A percentile compares a stretch with the other conserved stretches of the same genome.
These are phyloP conservation scores for Phlyctochytrium bullatum DNA, from an alignment of 192 early-diverging fungal species.

Conservation along the genomic window DNA sequence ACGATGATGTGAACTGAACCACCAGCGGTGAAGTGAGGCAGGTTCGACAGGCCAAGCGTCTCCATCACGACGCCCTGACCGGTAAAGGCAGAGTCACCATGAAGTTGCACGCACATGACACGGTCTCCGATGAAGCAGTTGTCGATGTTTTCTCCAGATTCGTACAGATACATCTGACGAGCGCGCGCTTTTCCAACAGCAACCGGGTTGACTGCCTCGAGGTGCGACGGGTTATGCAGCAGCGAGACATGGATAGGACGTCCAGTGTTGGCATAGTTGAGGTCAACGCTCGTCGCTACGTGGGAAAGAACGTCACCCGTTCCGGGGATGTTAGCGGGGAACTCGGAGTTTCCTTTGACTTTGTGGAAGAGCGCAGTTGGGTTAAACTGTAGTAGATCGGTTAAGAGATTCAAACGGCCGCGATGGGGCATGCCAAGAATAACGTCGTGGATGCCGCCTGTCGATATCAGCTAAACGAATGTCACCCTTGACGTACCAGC, in stretches of 20 bases:
- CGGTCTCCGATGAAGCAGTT: conserved; percentile 88
- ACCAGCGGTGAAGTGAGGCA: conserved; percentile 93
- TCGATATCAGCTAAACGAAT: not conserved
- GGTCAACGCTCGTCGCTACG: conserved; percentile 55
- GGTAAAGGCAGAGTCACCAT: conserved; percentile 84
- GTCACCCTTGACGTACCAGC: conserved; percentile 37
- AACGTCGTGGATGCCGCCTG: conserved; percentile 76
- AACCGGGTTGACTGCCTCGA: conserved; percentile 95
- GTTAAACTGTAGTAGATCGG: conserved; percentile 80
- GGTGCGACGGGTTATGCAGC: conserved; percentile 95
- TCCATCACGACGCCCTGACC: conserved; percentile 88
- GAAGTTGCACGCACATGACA: conserved; percentile 91
- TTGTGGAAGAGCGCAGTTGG: conserved; percentile 88
- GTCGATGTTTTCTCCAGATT: conserved; percentile 47
- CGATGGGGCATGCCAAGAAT: conserved; percentile 96
- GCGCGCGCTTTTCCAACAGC: conserved; percentile 94
- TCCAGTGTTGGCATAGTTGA: conserved; percentile 62
- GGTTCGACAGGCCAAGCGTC: conserved; percentile 89
- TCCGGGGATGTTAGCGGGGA: conserved; percentile 73
- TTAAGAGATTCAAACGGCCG: conserved; percentile 89
- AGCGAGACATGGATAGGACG: conserved; percentile 75
- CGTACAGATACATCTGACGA: conserved; percentile 82
- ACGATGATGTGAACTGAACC: conserved; percentile 97
- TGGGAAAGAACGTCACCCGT: conserved; percentile 93
- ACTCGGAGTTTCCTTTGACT: conserved; percentile 89